Percentiles rank a stretch among this genome's conserved stretches.
These are phyloP conservation scores for Termitomyces titanicus DNA, from an alignment of 768 basidiomycete species.

Conservation along the genomic window DNA sequence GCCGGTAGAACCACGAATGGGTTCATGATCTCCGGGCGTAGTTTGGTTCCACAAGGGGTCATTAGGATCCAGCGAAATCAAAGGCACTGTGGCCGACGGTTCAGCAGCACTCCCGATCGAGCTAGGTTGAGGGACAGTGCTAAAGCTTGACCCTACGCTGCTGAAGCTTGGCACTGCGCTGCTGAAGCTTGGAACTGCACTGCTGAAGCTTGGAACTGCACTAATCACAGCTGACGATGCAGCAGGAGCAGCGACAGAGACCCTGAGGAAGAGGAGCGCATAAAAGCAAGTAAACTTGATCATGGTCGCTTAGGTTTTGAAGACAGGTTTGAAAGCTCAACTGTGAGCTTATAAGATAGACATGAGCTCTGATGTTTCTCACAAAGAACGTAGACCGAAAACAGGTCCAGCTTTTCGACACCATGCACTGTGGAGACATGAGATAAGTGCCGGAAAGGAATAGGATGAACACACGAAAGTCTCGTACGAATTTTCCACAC, in stretches of 20 bases:
- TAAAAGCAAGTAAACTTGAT: constrained; percentile 32
- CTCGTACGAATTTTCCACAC: not conserved
- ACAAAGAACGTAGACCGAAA: constrained; percentile 1
- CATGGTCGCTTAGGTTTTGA: constrained; percentile 22
- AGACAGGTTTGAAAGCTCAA: not conserved
- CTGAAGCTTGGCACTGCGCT: too few species aligned
- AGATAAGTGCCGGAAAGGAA: not conserved
- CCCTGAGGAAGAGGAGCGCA: constrained; percentile 29
- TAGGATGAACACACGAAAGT: not conserved
- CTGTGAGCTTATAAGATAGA: constrained; percentile 6
- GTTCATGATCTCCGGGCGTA: constrained; percentile 22
- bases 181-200: not conserved
- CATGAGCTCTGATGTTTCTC: not conserved
- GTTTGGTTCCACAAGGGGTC: constrained; percentile 31
- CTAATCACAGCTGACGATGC: constrained; percentile 15
- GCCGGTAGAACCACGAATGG: constrained; percentile 37
- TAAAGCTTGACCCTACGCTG: too few species aligned
- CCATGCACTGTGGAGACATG: not conserved
- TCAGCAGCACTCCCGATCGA: constrained; percentile 19
- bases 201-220: not conserved
- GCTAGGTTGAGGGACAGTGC: not conserved
- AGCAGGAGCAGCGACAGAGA: constrained; percentile 25
- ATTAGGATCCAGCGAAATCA: constrained; percentile 41
- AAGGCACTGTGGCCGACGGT: constrained; percentile 40
- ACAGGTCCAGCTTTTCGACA: too few species aligned